phyloP scores from a whole-genome alignment of 192 early-diverging fungal species.

The Irineochytrium annulatum region DNA sequence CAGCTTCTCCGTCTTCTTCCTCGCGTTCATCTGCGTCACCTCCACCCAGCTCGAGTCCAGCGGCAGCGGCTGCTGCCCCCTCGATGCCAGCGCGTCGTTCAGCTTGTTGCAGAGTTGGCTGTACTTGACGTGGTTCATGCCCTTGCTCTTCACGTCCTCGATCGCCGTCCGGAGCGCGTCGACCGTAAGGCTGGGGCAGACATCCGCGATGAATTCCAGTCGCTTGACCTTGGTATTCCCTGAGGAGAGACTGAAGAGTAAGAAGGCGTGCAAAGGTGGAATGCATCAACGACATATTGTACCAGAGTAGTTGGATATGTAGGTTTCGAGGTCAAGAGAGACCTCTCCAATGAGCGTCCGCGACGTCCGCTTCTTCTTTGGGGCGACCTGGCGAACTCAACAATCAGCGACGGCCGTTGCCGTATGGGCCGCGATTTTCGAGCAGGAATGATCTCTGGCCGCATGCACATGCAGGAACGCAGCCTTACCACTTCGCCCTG shows the following conservation, averaged over 20 bases:
- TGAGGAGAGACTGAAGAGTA: conserved; percentile 17
- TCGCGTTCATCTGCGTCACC: conserved; percentile 40
- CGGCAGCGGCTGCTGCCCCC: conserved; percentile 28
- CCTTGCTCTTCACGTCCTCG: conserved; percentile 43
- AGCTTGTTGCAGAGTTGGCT: conserved; percentile 44
- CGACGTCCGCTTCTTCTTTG: no score
- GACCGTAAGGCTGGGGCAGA: conserved; percentile 60
- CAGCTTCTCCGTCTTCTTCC: conserved; percentile 53
- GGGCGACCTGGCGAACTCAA: no score
- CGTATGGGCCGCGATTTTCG: no score
- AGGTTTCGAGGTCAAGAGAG: no score
- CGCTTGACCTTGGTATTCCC: conserved; percentile 67
- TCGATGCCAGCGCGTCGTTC: conserved; percentile 45
- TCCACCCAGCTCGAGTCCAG: conserved; percentile 48
- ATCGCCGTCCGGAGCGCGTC: conserved; percentile 68
- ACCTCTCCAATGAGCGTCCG: no score
- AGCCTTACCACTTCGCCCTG: no score
- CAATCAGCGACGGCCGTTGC: no score
- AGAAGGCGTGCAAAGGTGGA: no score
- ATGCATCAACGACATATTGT: no score
- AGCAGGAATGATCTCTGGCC: no score
- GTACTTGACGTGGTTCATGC: conserved; percentile 51
- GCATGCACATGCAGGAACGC: no score
- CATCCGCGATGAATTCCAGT: conserved; percentile 69
- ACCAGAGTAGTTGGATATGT: no score